Evolutionary conservation across 2,329 filamentous ascomycete genomes (phyloP), one percentile per base, ranked within the genome.

Genomic region (Calonectria pseudoturangicola): DNA sequence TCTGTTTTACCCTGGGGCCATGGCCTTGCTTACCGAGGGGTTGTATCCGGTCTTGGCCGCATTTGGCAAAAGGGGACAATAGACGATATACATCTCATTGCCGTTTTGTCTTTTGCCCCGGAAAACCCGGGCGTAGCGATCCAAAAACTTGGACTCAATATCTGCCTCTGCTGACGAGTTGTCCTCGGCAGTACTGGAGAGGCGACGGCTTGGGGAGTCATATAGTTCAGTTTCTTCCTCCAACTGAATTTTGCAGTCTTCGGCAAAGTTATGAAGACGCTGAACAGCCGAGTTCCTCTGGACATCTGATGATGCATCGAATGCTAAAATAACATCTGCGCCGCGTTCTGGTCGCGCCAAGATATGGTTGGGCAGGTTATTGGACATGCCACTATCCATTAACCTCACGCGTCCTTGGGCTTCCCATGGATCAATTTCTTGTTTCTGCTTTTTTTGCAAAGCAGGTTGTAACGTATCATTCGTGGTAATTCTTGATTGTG

Each of bases 341-440:
- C 66, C 66, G 28, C 77, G 50, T 15, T 77, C 77, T 1, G 70
- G 45, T 3, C 77, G 68, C 0, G 72, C 75, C 0, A 79, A 54
- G 0, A 79, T 58, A 5, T 79, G 77, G 1, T 79, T 79, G 0
- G 77, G 77, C 0, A 79, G 71, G 1, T 79, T 79, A 0, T 79
- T 79, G 0, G 77, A 79, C 76, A 79, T 79, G 0, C 77, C 77
- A 0, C 74, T 75, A 39, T 79, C 77, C 75, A 79, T 79, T 0
- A 79, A 60, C 0, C 77, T 54, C 0, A 71, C 73, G 0, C 77
- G 72, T 0, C 77, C 77, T 21, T 79, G 77, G 0, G 77, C 73
- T 45, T 79, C 77, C 77, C 77, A 79, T 0, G 64, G 45, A 0
- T 60, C 12, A 1, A 25, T 2, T 0, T 13, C 30, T 12, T 0